phyloP scores from a whole-genome alignment of 495 filamentous ascomycete species.

The Neurospora sp. region DNA sequence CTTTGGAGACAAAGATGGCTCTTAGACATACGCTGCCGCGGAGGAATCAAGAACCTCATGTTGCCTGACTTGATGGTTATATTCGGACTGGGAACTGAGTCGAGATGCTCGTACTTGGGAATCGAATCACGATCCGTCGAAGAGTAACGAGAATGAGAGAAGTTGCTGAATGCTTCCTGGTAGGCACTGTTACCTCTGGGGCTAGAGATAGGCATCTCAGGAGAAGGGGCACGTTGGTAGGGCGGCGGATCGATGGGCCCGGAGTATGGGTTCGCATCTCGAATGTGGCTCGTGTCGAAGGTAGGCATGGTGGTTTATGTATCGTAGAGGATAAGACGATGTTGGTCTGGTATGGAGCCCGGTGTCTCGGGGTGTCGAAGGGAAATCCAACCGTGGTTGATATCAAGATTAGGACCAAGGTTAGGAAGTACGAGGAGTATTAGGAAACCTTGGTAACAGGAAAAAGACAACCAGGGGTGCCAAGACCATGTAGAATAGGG shows the following conservation, averaged over 20 bases:
- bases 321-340: not conserved
- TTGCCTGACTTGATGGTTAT: not conserved
- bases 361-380: not conserved
- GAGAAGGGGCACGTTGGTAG: not conserved
- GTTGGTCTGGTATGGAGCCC: not conserved
- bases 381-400: not conserved
- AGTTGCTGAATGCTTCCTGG: not conserved
- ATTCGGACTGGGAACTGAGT: not conserved
- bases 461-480: not conserved
- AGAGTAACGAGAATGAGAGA: not conserved
- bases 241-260: not conserved
- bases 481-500: not conserved
- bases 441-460: not conserved
- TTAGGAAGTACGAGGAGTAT: not conserved
- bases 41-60: not conserved
- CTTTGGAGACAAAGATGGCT: not conserved
- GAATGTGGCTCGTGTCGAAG: not conserved
- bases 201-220: not conserved
- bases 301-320: not conserved
- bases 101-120: not conserved
- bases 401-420: not conserved
- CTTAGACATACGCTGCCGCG: not conserved
- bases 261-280: not conserved
- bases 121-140: not conserved
- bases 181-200: not conserved